Evolutionary conservation across 2,329 filamentous ascomycete genomes (phyloP), one percentile per base, ranked within the genome.

Genomic region (Alternaria infectoria): DNA sequence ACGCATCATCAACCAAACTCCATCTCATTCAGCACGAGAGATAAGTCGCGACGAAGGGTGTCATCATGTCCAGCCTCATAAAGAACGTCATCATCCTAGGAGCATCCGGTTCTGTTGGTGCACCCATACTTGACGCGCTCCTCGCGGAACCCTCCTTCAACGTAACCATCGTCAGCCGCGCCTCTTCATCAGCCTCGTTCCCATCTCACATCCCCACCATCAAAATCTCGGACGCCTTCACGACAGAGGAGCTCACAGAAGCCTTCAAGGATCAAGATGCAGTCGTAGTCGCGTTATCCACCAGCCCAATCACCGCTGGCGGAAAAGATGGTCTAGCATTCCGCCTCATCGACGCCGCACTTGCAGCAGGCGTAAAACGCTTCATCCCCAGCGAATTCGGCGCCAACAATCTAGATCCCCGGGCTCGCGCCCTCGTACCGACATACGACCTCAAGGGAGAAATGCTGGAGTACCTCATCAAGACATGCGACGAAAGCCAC

Each of bases 301-400:
- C 72, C 5, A 50, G 61, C 3, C 70, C 72, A 3, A 67, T 77
- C n/a, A 73, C 70, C 9, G 49, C 67, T 25, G 67, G 69, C 25
- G 62, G 60, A 6, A 54, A 54, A 43, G 64, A 70, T 19, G 62
- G 69, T 19, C 61, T 74, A 40, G 67, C 66, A 5, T 69, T 69
- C 61, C 66, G 69, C 13, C 67, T 83, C 19, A 75, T 83, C 50
- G 79, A 82, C 54, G 81, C 80, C 5, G 74, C 81, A 15, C 67
- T 81, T 40, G 74, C 77, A 1, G 79, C 79, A 1, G 79, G 79
- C 12, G 80, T 82, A 2, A 72, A 75, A 47, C 75, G 80, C 23
- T 77, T 82, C 64, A 75, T 83, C 36, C 81, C 81, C 2, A 73
- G 72, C 7, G 81, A 82, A 60, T 83, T 77, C 62, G 81, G 80